These are phyloP conservation scores for Colletotrichum limetticola DNA, from an alignment of 2,329 filamentous ascomycete species.

Conservation along the genomic window DNA sequence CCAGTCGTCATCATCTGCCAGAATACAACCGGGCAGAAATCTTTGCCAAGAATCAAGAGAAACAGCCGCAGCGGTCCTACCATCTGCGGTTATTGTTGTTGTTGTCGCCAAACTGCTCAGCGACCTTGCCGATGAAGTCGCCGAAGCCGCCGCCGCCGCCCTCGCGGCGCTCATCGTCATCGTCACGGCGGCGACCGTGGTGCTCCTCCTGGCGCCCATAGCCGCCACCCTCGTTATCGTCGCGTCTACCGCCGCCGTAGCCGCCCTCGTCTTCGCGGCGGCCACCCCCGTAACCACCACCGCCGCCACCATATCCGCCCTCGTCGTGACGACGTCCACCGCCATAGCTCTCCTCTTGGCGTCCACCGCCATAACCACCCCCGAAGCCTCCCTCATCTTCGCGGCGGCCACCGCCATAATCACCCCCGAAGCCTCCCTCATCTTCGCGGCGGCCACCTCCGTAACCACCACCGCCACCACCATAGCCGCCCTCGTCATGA, in stretches of 20 bases:
- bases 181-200: constrained; percentile 32
- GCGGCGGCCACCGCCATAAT: constrained; percentile 36
- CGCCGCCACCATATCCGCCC: constrained; percentile 35
- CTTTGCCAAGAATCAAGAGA: neutral
- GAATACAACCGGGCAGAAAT: neutral
- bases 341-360: constrained; percentile 37
- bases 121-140: constrained; percentile 37
- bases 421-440: constrained; percentile 37
- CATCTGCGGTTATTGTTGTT: constrained; percentile 34
- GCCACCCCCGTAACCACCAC: constrained; percentile 15
- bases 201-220: constrained; percentile 36
- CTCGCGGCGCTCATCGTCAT: constrained; percentile 30
- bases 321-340: constrained; percentile 40
- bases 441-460: constrained; percentile 38
- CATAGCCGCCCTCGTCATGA: constrained; percentile 32
- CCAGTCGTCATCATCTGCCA: constrained; percentile 11
- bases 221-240: constrained; percentile 37
- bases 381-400: constrained; percentile 38
- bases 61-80: constrained; percentile 7
- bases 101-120: constrained; percentile 33
- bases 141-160: constrained; percentile 36
- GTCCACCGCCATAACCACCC: constrained; percentile 37
- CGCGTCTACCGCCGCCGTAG: constrained; percentile 38
- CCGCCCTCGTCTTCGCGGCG: constrained; percentile 32
- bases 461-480: constrained; percentile 25